Evolutionary conservation across 495 filamentous ascomycete genomes (phyloP).

Genomic region (Daldinia grandis): DNA sequence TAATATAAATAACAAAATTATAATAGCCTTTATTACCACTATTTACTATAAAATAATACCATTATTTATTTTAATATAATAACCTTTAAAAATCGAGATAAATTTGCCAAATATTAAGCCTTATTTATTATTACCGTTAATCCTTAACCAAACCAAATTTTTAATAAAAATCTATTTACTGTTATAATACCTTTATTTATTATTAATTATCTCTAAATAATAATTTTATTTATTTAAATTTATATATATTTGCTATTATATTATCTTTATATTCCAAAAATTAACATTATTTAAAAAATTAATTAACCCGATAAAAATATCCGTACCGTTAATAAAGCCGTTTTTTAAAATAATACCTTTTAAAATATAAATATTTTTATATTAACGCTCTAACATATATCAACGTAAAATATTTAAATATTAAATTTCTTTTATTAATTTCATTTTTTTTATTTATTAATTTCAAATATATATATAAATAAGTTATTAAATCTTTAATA

Average conservation of each 20-base stretch:
- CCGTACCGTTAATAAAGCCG: no score
- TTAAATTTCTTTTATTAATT: neutral
- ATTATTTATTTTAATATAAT: neutral
- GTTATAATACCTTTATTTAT: no score
- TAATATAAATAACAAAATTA: no score
- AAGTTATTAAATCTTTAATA: neutral
- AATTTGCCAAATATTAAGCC: neutral
- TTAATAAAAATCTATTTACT: neutral
- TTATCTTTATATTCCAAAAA: neutral
- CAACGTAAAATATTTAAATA: neutral
- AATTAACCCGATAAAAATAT: no score
- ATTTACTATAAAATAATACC: neutral
- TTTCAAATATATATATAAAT: no score
- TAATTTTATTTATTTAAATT: no score
- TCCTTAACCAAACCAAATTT: neutral
- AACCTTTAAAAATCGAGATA: neutral
- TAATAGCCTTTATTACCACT: neutral
- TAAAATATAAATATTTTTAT: no score
- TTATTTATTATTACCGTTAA: neutral
- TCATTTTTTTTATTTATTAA: no score
- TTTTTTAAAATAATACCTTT: no score
- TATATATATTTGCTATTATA: no score
- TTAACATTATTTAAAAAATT: no score
- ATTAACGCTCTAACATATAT: neutral
- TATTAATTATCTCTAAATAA: no score